phyloP scores from a whole-genome alignment of 805 yeast species.

The Candida sphagnicola region DNA sequence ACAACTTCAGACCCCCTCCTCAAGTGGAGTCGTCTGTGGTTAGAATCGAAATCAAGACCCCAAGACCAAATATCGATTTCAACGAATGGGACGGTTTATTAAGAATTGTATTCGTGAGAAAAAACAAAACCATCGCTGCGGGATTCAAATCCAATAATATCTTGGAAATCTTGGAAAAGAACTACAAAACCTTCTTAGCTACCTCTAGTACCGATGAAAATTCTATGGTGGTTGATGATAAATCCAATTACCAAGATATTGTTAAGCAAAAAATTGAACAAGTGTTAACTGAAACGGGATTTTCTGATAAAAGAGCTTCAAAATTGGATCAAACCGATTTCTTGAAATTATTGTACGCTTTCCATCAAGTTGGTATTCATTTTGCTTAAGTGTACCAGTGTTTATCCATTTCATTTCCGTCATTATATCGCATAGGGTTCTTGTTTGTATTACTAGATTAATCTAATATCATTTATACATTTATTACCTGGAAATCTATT shows the following conservation, averaged over 20 bases:
- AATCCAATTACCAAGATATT: conserved; percentile 36
- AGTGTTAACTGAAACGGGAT: conserved; percentile 76
- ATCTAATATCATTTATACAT: conserved; percentile 1
- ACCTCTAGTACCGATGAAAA: conserved; percentile 45
- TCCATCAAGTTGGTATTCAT: conserved; percentile 96
- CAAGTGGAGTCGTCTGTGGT: conserved; percentile 97
- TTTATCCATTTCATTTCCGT: conserved; percentile 3
- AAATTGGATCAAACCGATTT: conserved; percentile 96
- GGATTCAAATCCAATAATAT: conserved; percentile 85
- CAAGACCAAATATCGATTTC: conserved; percentile 91
- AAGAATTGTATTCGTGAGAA: conserved; percentile 87
- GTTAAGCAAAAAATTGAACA: conserved; percentile 69
- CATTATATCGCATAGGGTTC: neutral
- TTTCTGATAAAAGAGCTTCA: conserved; percentile 83
- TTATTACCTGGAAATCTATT: conserved; percentile 4
- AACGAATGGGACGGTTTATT: conserved; percentile 97
- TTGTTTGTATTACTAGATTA: conserved; percentile 1
- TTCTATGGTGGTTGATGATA: conserved; percentile 36
- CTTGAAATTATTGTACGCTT: conserved; percentile 78
- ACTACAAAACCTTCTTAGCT: conserved; percentile 75
- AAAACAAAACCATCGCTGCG: conserved; percentile 88
- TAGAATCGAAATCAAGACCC: conserved; percentile 83
- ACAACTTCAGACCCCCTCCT: conserved; percentile 97
- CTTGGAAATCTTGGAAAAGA: conserved; percentile 76
- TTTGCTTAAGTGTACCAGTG: conserved; percentile 56